phyloP scores from a whole-genome alignment of 208 protist genomes.

The Crithidia bombi region DNA sequence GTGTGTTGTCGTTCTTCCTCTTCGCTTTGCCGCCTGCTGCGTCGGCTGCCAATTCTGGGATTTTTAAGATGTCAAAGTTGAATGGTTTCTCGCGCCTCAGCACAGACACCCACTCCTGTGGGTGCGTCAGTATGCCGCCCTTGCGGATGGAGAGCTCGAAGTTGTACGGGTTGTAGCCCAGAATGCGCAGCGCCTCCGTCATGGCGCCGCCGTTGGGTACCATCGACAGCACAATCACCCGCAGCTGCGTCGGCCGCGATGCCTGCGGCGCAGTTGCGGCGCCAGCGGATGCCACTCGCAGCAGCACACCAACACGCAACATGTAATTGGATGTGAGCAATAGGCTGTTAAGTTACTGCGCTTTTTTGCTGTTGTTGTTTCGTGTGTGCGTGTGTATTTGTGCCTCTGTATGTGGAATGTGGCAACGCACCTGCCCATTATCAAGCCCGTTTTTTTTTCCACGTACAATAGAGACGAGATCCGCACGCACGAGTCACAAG shows the following conservation, averaged over 20 bases:
- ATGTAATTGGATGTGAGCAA: not conserved
- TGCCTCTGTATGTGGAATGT: too few species aligned
- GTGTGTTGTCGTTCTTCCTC: not conserved
- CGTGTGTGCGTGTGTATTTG: too few species aligned
- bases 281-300: not conserved
- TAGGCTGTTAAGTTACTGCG: not conserved
- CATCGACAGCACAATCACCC: constrained; percentile 82
- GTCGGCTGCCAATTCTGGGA: not conserved
- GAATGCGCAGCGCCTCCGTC: constrained; percentile 45
- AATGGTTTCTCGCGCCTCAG: constrained; percentile 75
- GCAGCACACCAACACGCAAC: constrained; percentile 7
- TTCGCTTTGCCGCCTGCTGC: not conserved
- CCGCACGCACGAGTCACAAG: too few species aligned
- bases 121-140: constrained; percentile 71
- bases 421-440: too few species aligned
- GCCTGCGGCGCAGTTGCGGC: not conserved
- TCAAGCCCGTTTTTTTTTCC: too few species aligned
- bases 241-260: constrained; percentile 9
- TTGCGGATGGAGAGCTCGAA: constrained; percentile 68
- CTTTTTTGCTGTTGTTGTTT: not conserved
- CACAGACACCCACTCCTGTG: constrained; percentile 79
- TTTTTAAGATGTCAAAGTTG: constrained; percentile 46
- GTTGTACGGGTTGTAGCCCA: constrained; percentile 84
- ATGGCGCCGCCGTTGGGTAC: constrained; percentile 78
- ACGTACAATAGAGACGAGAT: too few species aligned